Evolutionary conservation across 768 basidiomycete species (phyloP).

Genomic region (Nevesoporus exiguus): DNA sequence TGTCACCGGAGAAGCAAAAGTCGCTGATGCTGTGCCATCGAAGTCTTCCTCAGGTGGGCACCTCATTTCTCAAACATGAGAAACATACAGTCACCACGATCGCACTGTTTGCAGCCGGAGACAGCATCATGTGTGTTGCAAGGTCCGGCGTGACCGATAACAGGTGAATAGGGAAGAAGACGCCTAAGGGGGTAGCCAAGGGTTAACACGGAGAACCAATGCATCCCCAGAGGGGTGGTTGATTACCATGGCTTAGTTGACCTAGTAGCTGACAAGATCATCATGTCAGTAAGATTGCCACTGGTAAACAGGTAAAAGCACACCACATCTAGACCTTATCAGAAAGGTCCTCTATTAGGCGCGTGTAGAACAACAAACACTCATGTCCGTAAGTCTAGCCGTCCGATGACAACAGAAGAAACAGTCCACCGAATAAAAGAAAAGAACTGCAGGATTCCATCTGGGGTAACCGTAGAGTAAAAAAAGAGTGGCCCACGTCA

Average conservation of each 20-base stretch:
- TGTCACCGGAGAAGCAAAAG: constrained; percentile 20
- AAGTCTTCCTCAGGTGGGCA: constrained; percentile 2
- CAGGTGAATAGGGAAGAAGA: not conserved
- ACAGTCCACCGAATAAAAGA: not conserved
- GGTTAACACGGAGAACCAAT: not conserved
- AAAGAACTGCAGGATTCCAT: not conserved
- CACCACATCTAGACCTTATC: constrained; percentile 4
- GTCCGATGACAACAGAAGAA: not conserved
- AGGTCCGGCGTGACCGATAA: not conserved
- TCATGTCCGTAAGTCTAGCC: not conserved
- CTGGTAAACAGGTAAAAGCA: constrained; percentile 1
- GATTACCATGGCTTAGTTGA: not conserved
- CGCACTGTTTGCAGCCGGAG: not conserved
- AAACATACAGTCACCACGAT: constrained; percentile 7
- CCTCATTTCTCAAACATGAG: constrained; percentile 10
- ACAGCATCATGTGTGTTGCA: not conserved
- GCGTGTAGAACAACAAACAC: not conserved
- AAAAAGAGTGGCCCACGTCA: not conserved
- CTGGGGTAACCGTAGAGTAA: not conserved
- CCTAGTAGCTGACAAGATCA: not conserved
- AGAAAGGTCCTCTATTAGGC: not conserved
- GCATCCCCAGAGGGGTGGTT: not conserved
- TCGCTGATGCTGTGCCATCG: constrained; percentile 21
- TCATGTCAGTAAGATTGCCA: constrained; percentile 2
- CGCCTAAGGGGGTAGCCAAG: too few species aligned